A percentile compares a stretch with the other conserved stretches of the same genome.
Conservation (phyloP, 148 eudicot genomes). For the Rhododendron williamsianum region DNA sequence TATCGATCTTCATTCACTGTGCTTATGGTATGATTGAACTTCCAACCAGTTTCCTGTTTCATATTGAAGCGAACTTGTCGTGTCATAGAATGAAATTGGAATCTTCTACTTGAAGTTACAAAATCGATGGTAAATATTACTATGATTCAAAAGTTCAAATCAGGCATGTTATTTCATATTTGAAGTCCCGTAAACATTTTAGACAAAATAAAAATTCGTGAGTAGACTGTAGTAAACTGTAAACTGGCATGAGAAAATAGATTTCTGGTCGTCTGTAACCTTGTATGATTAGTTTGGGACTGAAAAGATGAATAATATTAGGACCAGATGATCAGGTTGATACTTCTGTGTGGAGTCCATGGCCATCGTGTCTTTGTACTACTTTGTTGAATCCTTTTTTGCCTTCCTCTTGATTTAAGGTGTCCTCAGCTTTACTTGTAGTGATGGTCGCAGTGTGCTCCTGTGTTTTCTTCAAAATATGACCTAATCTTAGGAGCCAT, state of each 20-base stretch:
- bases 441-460: neutral
- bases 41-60: neutral
- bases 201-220: neutral
- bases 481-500: neutral
- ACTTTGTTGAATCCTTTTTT: neutral
- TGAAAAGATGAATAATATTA: neutral
- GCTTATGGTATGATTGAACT: constrained; percentile 67
- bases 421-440: neutral
- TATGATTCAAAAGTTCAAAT: neutral
- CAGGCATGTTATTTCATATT: neutral
- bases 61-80: neutral
- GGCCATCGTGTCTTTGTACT: neutral
- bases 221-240: neutral
- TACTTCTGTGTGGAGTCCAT: neutral
- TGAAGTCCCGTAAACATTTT: neutral
- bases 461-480: neutral
- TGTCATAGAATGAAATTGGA: neutral
- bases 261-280: neutral
- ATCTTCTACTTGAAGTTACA: neutral
- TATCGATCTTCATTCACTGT: constrained; percentile 73
- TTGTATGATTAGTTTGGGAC: neutral
- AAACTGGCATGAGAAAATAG: neutral
- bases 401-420: neutral
- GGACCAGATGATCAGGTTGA: neutral
- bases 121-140: neutral